Percentiles rank a stretch among this genome's conserved stretches.
phyloP scores from a whole-genome alignment of 768 basidiomycete genomes.

The Termitomyces titanicus region DNA sequence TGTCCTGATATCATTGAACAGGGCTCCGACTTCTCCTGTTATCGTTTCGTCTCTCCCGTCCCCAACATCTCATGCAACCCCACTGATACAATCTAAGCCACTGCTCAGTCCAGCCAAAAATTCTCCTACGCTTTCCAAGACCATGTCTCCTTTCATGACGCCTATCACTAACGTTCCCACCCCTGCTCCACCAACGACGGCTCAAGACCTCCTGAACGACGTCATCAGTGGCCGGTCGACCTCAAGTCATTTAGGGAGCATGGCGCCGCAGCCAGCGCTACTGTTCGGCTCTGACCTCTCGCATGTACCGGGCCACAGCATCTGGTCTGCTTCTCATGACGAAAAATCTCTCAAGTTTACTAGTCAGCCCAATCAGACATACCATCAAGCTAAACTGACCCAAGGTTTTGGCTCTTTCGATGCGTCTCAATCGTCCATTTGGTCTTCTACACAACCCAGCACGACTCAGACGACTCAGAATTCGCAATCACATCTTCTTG shows the following conservation, averaged over 20 bases:
- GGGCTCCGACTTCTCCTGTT: conserved; percentile 25
- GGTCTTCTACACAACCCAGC: conserved; percentile 29
- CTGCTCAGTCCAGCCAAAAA: conserved; percentile 27
- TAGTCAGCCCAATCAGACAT: conserved; percentile 27
- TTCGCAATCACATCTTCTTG: conserved; percentile 26
- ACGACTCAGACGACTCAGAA: conserved; percentile 27
- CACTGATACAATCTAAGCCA: conserved; percentile 30
- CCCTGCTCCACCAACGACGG: conserved; percentile 47
- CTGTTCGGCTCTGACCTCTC: conserved; percentile 50
- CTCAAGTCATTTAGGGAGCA: conserved; percentile 20
- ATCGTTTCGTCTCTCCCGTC: conserved; percentile 26
- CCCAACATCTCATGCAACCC: conserved; percentile 28
- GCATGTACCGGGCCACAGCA: conserved; percentile 47
- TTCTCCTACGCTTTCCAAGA: conserved; percentile 28
- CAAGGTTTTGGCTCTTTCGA: conserved; percentile 22
- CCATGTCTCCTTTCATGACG: conserved; percentile 15
- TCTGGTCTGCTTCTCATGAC: conserved; percentile 63
- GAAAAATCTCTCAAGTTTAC: conserved; percentile 37
- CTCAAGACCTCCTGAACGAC: conserved; percentile 62
- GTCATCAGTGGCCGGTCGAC: conserved; percentile 36
- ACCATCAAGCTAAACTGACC: conserved; percentile 25
- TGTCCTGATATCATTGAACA: conserved; percentile 5
- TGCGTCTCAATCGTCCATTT: conserved; percentile 31
- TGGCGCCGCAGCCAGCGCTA: conserved; percentile 38
- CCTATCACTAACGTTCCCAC: conserved; percentile 12